Base-by-base conservation (phyloP, 257 asterid genomes). In the Linaria vulgaris region DNA sequence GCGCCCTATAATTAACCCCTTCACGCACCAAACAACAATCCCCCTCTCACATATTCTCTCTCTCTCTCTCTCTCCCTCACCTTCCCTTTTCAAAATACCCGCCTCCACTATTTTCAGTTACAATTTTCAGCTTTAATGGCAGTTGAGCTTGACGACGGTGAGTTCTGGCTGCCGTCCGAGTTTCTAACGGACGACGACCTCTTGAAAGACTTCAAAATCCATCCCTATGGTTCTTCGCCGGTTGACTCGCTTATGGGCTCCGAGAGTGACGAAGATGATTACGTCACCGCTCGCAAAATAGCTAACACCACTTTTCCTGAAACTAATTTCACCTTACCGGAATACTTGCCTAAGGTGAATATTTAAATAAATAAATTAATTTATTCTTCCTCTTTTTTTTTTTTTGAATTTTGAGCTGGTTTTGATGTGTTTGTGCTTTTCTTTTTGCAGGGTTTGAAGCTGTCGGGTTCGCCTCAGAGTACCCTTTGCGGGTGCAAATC, bases 191-290 rank as follows among this genome's bases (percentile, higher is more conserved):
- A 69, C 39, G 74, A 69, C n/a, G 72, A 68, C 34, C 23, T 68
- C 20, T 27, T 67, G 9, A 47, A 1, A n/a, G 68, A 49, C 49
- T 63, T 48, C 59, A 52, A 64, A 19, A 49, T 9, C 19, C 34
- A 34, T 34, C 41, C 41, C 11, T 34, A 50, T 15, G 51, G 25
- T 7, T 56, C 34, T 9, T 91, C 96, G 0, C 91, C 87, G 0
- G 88, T 76, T 48, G 95, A 86, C 72, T 86, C 91, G 0, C 74
- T 79, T 0, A 25, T 70, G 39, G 81, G 95, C 22, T 82, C 95
- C 0, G 97, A 84, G 69, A 81, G 91, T 59, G 97, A 86, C 37
- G 95, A 88, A 15, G 96, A 88, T 16, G 95, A 84, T 9, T 82
- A 48, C 19, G 13, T 82, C 41, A 39, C 79, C 45, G 67, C 89